phyloP scores from a whole-genome alignment of 805 yeast species.

The Candida loeiensis region DNA sequence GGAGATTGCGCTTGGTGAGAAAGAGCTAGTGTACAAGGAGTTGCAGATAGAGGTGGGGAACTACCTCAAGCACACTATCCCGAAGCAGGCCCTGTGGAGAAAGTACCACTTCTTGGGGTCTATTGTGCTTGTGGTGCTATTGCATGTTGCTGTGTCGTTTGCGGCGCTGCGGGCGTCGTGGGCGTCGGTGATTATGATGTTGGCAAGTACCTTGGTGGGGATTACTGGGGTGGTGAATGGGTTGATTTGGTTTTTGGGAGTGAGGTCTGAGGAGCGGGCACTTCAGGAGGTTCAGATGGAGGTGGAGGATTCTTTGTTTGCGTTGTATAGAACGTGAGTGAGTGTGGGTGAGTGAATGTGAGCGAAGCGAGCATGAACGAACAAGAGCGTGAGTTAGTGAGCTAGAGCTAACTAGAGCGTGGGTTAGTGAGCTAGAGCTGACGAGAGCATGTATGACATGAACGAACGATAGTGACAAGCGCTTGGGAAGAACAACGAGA shows the following conservation, averaged over 20 bases:
- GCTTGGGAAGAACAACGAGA: too few relatives aligned
- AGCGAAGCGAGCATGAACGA: not conserved
- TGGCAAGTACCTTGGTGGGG: conserved; percentile 52
- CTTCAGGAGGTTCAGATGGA: conserved; percentile 71
- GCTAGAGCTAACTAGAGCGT: not conserved
- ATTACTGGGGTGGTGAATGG: conserved; percentile 74
- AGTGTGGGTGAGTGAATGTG: too few relatives aligned
- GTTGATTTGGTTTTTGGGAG: conserved; percentile 72
- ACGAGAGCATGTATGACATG: too few relatives aligned
- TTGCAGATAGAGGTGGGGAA: conserved; percentile 36
- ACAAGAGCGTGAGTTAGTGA: not conserved
- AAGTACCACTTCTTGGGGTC: conserved; percentile 60
- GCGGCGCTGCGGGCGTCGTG: conserved; percentile 54
- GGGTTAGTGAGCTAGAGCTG: not conserved
- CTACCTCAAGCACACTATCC: conserved; percentile 46
- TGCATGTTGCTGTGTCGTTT: conserved; percentile 58
- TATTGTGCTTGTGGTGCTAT: conserved; percentile 34
- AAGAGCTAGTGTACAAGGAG: conserved; percentile 35
- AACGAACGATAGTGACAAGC: too few relatives aligned
- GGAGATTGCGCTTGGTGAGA: conserved; percentile 5
- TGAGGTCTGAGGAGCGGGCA: conserved; percentile 75
- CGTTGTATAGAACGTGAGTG: not conserved
- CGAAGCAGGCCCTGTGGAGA: conserved; percentile 65
- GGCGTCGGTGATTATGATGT: conserved; percentile 56
- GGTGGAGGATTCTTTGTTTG: conserved; percentile 36